Evolutionary conservation across 23 red algal species (phyloP).

Genomic region (Rhodosorus marinus): DNA sequence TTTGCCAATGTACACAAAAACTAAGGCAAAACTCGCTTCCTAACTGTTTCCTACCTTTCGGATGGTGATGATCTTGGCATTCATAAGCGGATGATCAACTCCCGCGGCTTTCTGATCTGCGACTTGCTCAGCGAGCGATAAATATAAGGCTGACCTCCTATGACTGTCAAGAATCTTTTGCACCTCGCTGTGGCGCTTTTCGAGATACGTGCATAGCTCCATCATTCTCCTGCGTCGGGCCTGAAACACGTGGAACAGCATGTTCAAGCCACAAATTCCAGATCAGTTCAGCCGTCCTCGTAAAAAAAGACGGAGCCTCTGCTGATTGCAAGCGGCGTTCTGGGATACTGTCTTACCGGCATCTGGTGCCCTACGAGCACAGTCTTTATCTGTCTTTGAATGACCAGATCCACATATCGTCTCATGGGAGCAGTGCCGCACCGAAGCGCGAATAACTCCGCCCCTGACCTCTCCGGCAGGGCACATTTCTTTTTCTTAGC

Average conservation of each 20-base stretch:
- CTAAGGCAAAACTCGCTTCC: too few relatives aligned
- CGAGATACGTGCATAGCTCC: constrained; percentile 22
- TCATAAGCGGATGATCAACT: background rate
- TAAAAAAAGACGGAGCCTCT: too few relatives aligned
- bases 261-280: too few relatives aligned
- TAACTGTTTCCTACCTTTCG: background rate
- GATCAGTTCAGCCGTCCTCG: too few relatives aligned
- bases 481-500: constrained; percentile 6
- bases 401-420: constrained; percentile 24
- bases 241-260: too few relatives aligned
- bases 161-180: constrained; percentile 8
- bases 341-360: background rate
- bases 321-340: too few relatives aligned
- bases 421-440: constrained; percentile 54
- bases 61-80: constrained; percentile 11
- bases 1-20: too few relatives aligned
- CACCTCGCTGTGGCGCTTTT: constrained; percentile 13
- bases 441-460: constrained; percentile 12
- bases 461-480: constrained; percentile 26
- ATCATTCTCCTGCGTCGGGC: constrained; percentile 14
- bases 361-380: constrained; percentile 10
- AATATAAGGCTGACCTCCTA: constrained; percentile 19
- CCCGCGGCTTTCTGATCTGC: constrained; percentile 11
- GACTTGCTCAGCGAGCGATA: constrained; percentile 19
- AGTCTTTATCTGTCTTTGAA: constrained; percentile 41